A percentile compares a stretch with the other conserved stretches of the same genome.
These are phyloP conservation scores for Trichoderma koningiopsis DNA, from an alignment of 2,329 filamentous ascomycete genomes.

Conservation along the genomic window DNA sequence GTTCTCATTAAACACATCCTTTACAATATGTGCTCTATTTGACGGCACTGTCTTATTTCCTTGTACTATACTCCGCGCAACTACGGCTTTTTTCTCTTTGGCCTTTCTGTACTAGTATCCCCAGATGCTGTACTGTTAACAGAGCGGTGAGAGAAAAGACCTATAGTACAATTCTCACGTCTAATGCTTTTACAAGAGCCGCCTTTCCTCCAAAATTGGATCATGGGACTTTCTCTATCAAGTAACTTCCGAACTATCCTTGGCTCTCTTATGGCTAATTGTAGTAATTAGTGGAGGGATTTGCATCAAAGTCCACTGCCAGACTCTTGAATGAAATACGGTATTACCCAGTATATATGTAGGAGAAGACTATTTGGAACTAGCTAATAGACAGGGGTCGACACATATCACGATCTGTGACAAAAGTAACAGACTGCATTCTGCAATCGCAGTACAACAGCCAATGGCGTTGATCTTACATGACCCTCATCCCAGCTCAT, in stretches of 20 bases:
- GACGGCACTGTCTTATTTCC: background rate
- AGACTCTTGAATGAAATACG: background rate
- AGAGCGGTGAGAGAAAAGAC: slow-evolving; percentile 1
- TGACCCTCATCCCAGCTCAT: background rate
- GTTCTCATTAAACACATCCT: background rate
- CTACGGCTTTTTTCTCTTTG: background rate
- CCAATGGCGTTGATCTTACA: background rate
- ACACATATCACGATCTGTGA: background rate
- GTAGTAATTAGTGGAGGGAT: background rate
- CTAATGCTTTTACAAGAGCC: background rate
- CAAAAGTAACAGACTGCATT: background rate
- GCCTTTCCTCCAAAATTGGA: background rate
- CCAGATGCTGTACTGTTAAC: background rate
- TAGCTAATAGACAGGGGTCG: background rate
- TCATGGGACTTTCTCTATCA: background rate
- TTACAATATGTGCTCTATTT: background rate
- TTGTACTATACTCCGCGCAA: background rate
- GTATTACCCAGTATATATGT: background rate
- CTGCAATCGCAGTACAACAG: background rate
- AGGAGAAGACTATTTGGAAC: background rate
- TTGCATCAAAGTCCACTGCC: background rate
- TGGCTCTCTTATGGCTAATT: background rate
- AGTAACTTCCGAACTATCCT: background rate
- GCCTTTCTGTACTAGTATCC: background rate
- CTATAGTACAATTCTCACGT: background rate